Percentiles rank a stretch among this genome's conserved stretches.
Evolutionary conservation across 345 rosid species (phyloP).

Genomic region (Theobroma cacao): DNA sequence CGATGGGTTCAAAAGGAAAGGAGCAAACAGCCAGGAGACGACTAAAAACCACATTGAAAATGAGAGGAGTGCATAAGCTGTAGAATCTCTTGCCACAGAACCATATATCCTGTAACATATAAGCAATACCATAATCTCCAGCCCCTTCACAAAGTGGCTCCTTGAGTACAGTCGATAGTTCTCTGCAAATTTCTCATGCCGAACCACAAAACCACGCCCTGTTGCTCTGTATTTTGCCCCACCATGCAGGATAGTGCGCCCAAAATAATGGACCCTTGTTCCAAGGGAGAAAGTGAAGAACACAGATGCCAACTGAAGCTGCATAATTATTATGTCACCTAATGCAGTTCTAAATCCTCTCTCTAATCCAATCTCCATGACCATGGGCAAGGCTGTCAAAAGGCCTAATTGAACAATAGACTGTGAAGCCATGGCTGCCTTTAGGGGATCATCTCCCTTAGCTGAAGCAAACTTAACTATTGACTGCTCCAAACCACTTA

Average conservation of each 20-base stretch:
- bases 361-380: slow-evolving; percentile 98
- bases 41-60: slow-evolving; percentile 91
- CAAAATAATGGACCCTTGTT: slow-evolving; percentile 86
- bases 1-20: slow-evolving; percentile 90
- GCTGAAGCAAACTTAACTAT: slow-evolving; percentile 62
- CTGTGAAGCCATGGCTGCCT: slow-evolving; percentile 91
- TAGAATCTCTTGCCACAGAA: slow-evolving; percentile 29
- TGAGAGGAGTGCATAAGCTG: slow-evolving; percentile 49
- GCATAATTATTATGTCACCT: slow-evolving; percentile 86
- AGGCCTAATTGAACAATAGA: slow-evolving; percentile 88
- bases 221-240: slow-evolving; percentile 99
- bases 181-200: slow-evolving; percentile 97
- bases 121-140: slow-evolving; percentile 78
- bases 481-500: slow-evolving; percentile 89
- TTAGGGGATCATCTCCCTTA: slow-evolving; percentile 69
- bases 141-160: slow-evolving; percentile 89
- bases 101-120: slow-evolving; percentile 72
- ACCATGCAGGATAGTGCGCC: slow-evolving; percentile 92
- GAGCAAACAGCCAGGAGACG: slow-evolving; percentile 78
- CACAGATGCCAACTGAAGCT: slow-evolving; percentile 88
- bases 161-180: slow-evolving; percentile 97
- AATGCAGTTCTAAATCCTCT: slow-evolving; percentile 91
- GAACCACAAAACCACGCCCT: slow-evolving; percentile 98
- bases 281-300: slow-evolving; percentile 98
- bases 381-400: slow-evolving; percentile 83